Evolutionary conservation across 2,329 filamentous ascomycete genomes (phyloP), one percentile per base, ranked within the genome.

Genomic region (Fonsecaea pedrosoi): DNA sequence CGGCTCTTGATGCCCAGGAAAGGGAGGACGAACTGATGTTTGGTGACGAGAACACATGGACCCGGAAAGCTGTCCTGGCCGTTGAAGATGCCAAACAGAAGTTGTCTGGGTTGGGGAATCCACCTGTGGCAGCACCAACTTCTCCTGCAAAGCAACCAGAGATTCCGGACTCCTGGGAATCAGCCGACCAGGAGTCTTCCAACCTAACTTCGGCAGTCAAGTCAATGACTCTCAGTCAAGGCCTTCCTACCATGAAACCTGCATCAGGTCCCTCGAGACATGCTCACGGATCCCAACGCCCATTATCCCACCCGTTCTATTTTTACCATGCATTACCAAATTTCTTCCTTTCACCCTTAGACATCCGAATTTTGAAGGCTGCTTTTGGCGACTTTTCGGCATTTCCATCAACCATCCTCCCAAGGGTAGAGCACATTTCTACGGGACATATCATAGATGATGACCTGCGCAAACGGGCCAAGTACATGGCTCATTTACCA

Each of bases 31-130:
- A 97, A 79, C 81, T 95, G 38, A 86, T 97, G 77, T 99, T 96
- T 79, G 94, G 88, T 6, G 92, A 97, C 74, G 94, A 97, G 69
- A 90, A 89, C n/a, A 92, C 94, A 72, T 98, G 94, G 94, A 92
- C 92, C 1, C 88, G 89, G 72, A 94, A 92, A 77, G 95, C 95
- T 3, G 87, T 97, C 65, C 84, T 86, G 62, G 85, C 89, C 35
- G 89, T 98, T 57, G 84, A 84, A 4, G 87, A 91, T 18, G 87
- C 90, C 0, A 96, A 92, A 78, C 91, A 95, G 69, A 94, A 89
- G 76, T 75, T 92, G 1, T 83, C 83, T 61, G 89, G 87, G 0
- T 88, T 92, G 67, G 89, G 89, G 0, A 87, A 90, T 71, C 87
- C 88, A 30, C 87, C 88, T 15, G 80, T 82, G 32, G 76, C 83